These are phyloP conservation scores for Nigrospora osmanthi DNA, from an alignment of 2,329 filamentous ascomycete species.

Conservation along the genomic window DNA sequence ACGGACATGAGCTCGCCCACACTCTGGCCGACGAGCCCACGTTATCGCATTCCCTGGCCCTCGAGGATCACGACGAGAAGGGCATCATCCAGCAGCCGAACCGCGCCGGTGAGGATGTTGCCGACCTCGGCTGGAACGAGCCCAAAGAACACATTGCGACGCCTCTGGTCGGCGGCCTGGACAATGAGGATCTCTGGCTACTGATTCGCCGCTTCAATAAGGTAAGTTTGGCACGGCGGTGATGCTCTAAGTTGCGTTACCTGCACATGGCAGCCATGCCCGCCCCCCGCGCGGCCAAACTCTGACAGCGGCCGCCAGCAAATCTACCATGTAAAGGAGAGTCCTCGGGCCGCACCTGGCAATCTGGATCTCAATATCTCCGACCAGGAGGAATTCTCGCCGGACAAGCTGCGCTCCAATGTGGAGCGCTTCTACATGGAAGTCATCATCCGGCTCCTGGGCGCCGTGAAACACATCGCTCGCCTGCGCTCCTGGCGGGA, in stretches of 20 bases:
- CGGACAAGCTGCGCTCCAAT: conserved; percentile 72
- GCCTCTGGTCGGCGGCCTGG: conserved; percentile 58
- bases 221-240: conserved; percentile 23
- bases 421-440: conserved; percentile 79
- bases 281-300: conserved; percentile 12
- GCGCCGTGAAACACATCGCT: conserved; percentile 64
- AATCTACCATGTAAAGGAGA: conserved; percentile 61
- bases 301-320: conserved; percentile 25
- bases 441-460: conserved; percentile 59
- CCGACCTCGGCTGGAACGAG: conserved; percentile 64
- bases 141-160: conserved; percentile 44
- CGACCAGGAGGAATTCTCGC: conserved; percentile 77
- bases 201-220: conserved; percentile 69
- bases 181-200: conserved; percentile 68
- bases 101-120: conserved; percentile 41
- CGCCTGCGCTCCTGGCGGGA: conserved; percentile 77
- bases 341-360: conserved; percentile 50
- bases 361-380: conserved; percentile 73
- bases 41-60: conserved; percentile 34
- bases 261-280: not conserved
- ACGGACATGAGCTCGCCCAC: conserved; percentile 10
- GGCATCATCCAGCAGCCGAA: conserved; percentile 40
- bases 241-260: not conserved
- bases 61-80: conserved; percentile 31
- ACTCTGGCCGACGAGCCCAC: conserved; percentile 12